phyloP scores from a whole-genome alignment of 129 eudicot species.

The Pulicaria dysenterica region DNA sequence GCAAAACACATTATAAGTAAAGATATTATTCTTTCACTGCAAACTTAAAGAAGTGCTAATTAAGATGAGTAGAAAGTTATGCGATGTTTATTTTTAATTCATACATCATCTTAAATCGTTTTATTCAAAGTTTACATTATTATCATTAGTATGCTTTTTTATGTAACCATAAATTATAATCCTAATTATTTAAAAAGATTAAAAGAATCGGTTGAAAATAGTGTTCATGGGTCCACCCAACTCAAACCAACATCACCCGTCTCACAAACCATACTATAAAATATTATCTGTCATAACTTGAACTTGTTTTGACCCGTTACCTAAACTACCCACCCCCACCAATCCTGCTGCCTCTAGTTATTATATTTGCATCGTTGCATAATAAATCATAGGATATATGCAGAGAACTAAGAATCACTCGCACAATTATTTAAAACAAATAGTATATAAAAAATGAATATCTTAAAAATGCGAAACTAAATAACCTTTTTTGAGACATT shows the following conservation, averaged over 20 bases:
- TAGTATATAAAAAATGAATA: background rate
- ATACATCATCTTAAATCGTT: too few species aligned
- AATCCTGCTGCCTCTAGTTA: too few species aligned
- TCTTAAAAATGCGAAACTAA: background rate
- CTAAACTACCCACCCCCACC: too few species aligned
- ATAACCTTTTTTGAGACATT: constrained; percentile 72
- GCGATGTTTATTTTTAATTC: too few species aligned
- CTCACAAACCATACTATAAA: too few species aligned
- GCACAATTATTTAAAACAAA: background rate
- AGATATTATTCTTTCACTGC: background rate
- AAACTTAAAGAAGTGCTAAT: background rate
- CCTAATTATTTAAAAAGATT: background rate
- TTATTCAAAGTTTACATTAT: too few species aligned
- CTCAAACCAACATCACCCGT: too few species aligned
- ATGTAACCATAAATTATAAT: background rate
- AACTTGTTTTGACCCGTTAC: too few species aligned
- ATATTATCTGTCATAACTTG: too few species aligned
- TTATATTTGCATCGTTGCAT: background rate
- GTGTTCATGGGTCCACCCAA: background rate
- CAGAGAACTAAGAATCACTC: background rate
- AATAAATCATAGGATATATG: background rate
- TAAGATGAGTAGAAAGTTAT: background rate
- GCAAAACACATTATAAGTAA: background rate
- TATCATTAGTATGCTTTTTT: too few species aligned
- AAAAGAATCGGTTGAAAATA: background rate